Evolutionary conservation across 2,329 filamentous ascomycete genomes (phyloP).

Genomic region (Coniochaeta prunicola): DNA sequence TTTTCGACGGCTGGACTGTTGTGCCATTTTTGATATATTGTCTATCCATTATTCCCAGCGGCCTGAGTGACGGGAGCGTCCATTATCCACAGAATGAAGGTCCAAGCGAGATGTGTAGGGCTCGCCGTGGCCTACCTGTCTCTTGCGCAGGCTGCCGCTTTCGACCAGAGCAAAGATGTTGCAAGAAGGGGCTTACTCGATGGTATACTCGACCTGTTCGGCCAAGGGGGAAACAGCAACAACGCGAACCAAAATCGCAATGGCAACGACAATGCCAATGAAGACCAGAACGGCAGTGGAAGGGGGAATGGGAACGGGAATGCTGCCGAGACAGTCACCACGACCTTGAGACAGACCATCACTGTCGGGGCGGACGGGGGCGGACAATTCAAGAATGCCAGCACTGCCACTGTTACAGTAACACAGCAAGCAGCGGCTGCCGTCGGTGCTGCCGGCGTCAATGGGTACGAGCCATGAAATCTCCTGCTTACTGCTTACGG

Average conservation of each 20-base stretch:
- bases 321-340: constrained; percentile 13
- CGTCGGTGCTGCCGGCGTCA: constrained; percentile 8
- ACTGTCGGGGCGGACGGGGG: constrained; percentile 21
- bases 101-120: constrained; percentile 11
- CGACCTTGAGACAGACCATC: constrained; percentile 25
- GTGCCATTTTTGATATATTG: constrained; percentile 7
- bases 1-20: constrained; percentile 21
- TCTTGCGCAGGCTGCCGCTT: constrained; percentile 17
- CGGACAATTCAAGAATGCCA: neutral
- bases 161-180: constrained; percentile 11
- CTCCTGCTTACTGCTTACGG: neutral
- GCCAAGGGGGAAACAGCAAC: neutral
- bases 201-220: constrained; percentile 12
- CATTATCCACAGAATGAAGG: constrained; percentile 15
- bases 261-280: constrained; percentile 8
- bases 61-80: neutral
- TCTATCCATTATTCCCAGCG: neutral
- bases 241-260: constrained; percentile 7
- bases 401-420: constrained; percentile 2
- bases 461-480: constrained; percentile 3
- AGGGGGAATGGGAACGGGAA: neutral
- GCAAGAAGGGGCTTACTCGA: constrained; percentile 18
- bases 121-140: constrained; percentile 17
- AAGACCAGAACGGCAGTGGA: constrained; percentile 9
- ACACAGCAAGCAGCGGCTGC: neutral